Percentiles rank a stretch among this genome's conserved stretches.
Evolutionary conservation across 768 basidiomycete species (phyloP).

Genomic region (Mycena olivaceomarginata): DNA sequence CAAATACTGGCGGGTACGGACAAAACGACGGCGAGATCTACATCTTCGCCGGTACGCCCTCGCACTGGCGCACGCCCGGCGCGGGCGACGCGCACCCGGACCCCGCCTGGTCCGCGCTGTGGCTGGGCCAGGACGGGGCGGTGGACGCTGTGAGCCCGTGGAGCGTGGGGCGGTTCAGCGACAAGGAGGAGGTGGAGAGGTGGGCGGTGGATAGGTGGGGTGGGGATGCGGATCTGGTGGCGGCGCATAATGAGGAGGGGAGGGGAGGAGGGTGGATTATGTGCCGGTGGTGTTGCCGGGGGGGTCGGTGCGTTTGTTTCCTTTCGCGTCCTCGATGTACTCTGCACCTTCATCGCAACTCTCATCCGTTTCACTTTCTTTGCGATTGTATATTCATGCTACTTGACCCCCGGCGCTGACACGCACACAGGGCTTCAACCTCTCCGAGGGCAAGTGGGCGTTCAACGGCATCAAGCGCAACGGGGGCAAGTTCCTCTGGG

Average conservation of each 20-base stretch:
- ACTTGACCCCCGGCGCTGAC: background rate
- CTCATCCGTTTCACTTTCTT: too few species aligned
- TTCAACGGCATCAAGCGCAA: constrained; percentile 84
- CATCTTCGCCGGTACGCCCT: constrained; percentile 73
- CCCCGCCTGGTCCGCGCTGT: constrained; percentile 79
- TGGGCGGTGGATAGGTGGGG: constrained; percentile 80
- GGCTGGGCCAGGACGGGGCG: constrained; percentile 71
- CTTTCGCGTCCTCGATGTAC: too few species aligned
- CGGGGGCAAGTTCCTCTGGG: constrained; percentile 88
- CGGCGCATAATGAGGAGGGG: constrained; percentile 62
- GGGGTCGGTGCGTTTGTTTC: constrained; percentile 76
- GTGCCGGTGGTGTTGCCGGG: constrained; percentile 91
- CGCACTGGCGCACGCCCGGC: constrained; percentile 83
- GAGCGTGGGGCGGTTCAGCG: constrained; percentile 84
- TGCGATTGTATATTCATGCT: too few species aligned
- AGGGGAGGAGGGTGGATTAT: constrained; percentile 78
- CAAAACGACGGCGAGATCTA: constrained; percentile 20
- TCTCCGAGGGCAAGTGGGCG: constrained; percentile 81
- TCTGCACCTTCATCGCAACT: too few species aligned
- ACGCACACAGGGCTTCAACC: constrained; percentile 77
- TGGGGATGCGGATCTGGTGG: constrained; percentile 78
- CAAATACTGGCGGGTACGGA: too few species aligned
- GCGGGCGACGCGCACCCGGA: constrained; percentile 81
- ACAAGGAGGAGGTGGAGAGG: constrained; percentile 75
- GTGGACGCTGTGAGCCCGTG: constrained; percentile 91